phyloP scores from a whole-genome alignment of 179 eudicot species.

The Carnegiea gigantea region DNA sequence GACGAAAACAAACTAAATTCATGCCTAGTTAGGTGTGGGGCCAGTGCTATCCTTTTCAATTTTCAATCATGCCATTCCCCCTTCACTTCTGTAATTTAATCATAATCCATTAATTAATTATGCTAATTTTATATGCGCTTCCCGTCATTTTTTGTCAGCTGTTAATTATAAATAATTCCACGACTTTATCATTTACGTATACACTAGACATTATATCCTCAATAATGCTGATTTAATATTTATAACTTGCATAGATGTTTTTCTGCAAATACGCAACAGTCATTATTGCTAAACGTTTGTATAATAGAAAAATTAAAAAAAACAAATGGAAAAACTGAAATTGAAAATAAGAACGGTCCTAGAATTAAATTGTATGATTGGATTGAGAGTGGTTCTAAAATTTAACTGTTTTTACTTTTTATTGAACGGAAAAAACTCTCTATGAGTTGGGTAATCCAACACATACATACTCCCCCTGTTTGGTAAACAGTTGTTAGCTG shows the following conservation, averaged over 20 bases:
- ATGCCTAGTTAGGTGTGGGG: not conserved
- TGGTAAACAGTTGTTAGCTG: too few relatives aligned
- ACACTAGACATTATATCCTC: not conserved
- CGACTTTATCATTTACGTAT: not conserved
- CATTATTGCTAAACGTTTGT: not conserved
- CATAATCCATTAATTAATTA: not conserved
- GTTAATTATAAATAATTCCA: not conserved
- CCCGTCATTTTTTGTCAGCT: not conserved
- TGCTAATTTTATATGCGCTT: not conserved
- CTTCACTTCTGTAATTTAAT: not conserved
- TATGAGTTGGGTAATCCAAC: too few relatives aligned
- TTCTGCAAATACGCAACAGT: not conserved
- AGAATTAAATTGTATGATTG: too few relatives aligned
- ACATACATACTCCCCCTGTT: too few relatives aligned
- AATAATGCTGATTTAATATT: not conserved
- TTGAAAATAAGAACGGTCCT: too few relatives aligned
- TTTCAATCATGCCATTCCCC: not conserved
- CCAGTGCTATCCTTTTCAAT: constrained; percentile 8
- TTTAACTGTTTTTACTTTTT: too few relatives aligned
- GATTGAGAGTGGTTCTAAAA: too few relatives aligned
- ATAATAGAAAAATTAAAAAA: too few relatives aligned
- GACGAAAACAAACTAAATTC: constrained; percentile 8
- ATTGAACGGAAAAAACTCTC: too few relatives aligned
- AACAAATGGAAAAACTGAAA: too few relatives aligned
- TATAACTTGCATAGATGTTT: too few relatives aligned